Base-by-base conservation (phyloP, 345 rosid genomes). In the Salix viminalis region DNA sequence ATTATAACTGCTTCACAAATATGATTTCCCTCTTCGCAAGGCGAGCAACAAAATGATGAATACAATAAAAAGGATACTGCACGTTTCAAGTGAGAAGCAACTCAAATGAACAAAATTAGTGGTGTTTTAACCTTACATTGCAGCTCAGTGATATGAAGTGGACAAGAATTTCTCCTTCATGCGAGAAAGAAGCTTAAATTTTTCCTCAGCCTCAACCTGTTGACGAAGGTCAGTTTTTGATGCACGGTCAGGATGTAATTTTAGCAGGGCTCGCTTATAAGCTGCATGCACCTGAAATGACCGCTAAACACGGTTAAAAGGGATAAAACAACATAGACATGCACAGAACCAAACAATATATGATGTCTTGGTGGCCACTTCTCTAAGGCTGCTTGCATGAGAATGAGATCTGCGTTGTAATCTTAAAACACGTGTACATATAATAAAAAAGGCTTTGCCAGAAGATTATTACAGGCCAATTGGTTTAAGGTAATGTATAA, bases 131-230 rank as follows among this genome's bases (percentile, higher is more conserved):
- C 67, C 42, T 66, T 72, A 34, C 23, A 67, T 50, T 74, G 71
- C 77, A 42, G 61, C 80, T 82, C 77, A 80, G 52, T 56, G 61
- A 44, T 79, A 82, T 39, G 81, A 72, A 72, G 85, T 69, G 5
- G 82, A 81, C 73, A 77, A 70, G 82, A 87, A 85, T 76, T 89
- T 87, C 79, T 88, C 96, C 84, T 90, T 96, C 94, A 91, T 90
- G 76, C 93, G 96, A 72, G 90, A 86, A 78, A 96, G 87, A 72
- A 92, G 91, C 82, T 96, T 96, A 81, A 96, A 91, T 67, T 87
- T 93, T 78, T 96, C 99, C 81, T 93, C 99, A 0, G 96, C 93
- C 83, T 91, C 97, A 72, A 91, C 96, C 81, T 91, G 92, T 72
- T 85, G 90, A 36, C 86, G 87, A 60, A 96, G 77, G 79, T 91